These are phyloP conservation scores for Cruciata laevipes DNA, from an alignment of 257 asterid genomes.

Conservation along the genomic window DNA sequence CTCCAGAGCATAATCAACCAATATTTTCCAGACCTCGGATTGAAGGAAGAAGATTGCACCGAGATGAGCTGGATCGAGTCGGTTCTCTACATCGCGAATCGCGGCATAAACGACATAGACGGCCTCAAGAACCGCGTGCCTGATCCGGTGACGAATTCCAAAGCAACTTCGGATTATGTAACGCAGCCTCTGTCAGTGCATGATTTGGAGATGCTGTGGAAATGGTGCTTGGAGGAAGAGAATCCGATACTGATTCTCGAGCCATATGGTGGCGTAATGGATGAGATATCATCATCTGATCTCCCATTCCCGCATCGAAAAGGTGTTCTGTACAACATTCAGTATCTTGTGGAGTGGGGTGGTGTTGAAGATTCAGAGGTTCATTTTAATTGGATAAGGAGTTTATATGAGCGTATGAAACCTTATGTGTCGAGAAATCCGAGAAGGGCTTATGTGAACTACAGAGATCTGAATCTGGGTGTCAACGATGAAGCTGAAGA, in stretches of 20 bases:
- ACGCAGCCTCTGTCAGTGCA: conserved; percentile 24
- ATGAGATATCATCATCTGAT: conserved; percentile 22
- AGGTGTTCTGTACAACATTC: conserved; percentile 40
- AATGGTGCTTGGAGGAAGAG: conserved; percentile 21
- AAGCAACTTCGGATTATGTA: conserved; percentile 51
- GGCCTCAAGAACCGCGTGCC: conserved; percentile 6
- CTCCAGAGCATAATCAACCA: conserved; percentile 3
- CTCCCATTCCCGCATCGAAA: conserved; percentile 61
- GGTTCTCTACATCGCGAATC: conserved; percentile 6
- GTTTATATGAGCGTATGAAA: conserved; percentile 36
- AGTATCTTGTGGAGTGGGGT: conserved; percentile 49
- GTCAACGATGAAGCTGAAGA: conserved; percentile 24
- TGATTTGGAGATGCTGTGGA: conserved; percentile 22
- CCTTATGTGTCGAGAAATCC: conserved; percentile 40
- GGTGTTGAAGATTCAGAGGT: conserved; percentile 1
- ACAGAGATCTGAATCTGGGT: conserved; percentile 60
- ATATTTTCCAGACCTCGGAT: conserved; percentile 34
- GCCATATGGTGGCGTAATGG: conserved; percentile 59
- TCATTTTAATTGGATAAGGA: conserved; percentile 34
- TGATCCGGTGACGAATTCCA: conserved; percentile 27
- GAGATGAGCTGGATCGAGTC: conserved; percentile 59
- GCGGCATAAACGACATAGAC: neutral
- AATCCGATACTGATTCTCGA: conserved; percentile 29
- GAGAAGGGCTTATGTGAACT: conserved; percentile 49
- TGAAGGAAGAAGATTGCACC: conserved; percentile 26